Evolutionary conservation across 306 rosid genomes (phyloP).

Genomic region (Begonia fuchsioides): DNA sequence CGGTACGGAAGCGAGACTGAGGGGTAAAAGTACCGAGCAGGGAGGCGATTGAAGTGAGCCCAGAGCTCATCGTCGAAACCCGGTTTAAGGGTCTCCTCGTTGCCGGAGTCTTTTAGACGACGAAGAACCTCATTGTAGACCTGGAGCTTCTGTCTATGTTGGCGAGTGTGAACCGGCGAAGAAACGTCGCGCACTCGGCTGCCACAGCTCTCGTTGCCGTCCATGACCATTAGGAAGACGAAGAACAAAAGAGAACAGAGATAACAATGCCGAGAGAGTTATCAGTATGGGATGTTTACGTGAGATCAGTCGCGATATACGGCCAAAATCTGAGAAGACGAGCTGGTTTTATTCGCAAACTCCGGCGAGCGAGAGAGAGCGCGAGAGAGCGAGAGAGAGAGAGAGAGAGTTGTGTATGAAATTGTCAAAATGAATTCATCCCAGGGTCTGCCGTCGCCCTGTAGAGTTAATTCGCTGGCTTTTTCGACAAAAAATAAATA

Average conservation of each 20-base stretch:
- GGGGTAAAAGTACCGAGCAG: slow-evolving; percentile 49
- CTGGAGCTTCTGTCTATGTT: slow-evolving; percentile 54
- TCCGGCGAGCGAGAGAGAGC: too few relatives aligned
- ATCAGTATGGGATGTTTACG: slow-evolving; percentile 14
- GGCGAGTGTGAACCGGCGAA: slow-evolving; percentile 38
- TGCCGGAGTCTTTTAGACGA: slow-evolving; percentile 57
- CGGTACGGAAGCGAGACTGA: slow-evolving; percentile 1
- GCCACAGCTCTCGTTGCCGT: slow-evolving; percentile 57
- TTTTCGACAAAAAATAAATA: too few relatives aligned
- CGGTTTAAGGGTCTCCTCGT: slow-evolving; percentile 48
- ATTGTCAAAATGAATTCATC: too few relatives aligned
- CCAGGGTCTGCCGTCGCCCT: too few relatives aligned
- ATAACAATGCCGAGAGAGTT: neutral
- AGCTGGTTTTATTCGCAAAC: slow-evolving; percentile 4
- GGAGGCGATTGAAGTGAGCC: slow-evolving; percentile 95
- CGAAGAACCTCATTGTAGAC: slow-evolving; percentile 92
- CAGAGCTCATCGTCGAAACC: slow-evolving; percentile 76
- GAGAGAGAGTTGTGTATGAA: too few relatives aligned
- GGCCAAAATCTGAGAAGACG: slow-evolving; percentile 6
- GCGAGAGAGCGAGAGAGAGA: too few relatives aligned
- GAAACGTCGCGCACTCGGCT: slow-evolving; percentile 32
- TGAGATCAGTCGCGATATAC: slow-evolving; percentile 9
- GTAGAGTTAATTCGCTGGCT: too few relatives aligned
- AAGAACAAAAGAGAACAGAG: neutral
- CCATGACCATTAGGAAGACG: slow-evolving; percentile 33